Evolutionary conservation across 805 yeast genomes (phyloP).

Genomic region (Saccharomyces eubayanus): DNA sequence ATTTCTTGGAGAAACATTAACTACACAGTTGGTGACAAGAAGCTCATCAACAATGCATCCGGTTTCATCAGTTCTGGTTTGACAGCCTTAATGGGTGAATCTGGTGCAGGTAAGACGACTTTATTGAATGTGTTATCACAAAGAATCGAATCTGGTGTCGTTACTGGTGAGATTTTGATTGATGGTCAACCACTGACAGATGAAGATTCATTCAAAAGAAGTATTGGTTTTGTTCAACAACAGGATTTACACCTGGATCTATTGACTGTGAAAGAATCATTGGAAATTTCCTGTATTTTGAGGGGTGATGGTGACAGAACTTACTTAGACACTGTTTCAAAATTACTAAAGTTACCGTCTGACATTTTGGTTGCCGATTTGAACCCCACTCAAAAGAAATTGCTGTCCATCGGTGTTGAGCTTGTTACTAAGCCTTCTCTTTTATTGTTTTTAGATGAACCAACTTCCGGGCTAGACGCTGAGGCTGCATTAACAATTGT

Average conservation of each 20-base stretch:
- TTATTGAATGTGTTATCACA: slow-evolving; percentile 46
- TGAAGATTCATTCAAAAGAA: slow-evolving; percentile 40
- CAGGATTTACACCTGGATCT: slow-evolving; percentile 48
- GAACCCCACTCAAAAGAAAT: slow-evolving; percentile 48
- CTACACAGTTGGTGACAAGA: slow-evolving; percentile 39
- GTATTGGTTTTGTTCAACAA: slow-evolving; percentile 53
- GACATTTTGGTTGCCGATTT: slow-evolving; percentile 43
- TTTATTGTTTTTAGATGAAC: slow-evolving; percentile 50
- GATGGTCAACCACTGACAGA: slow-evolving; percentile 42
- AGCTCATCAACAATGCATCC: slow-evolving; percentile 38
- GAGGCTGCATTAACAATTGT: slow-evolving; percentile 54
- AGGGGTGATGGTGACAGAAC: slow-evolving; percentile 33
- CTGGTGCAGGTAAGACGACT: slow-evolving; percentile 62
- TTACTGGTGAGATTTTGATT: slow-evolving; percentile 51
- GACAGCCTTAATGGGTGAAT: slow-evolving; percentile 55
- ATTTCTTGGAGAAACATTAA: slow-evolving; percentile 57
- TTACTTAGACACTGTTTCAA: slow-evolving; percentile 33
- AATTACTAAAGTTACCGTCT: slow-evolving; percentile 36
- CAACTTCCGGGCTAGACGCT: slow-evolving; percentile 53
- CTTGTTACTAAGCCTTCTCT: slow-evolving; percentile 48
- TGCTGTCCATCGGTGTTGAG: slow-evolving; percentile 48
- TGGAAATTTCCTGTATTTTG: slow-evolving; percentile 43
- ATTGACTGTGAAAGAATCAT: slow-evolving; percentile 46
- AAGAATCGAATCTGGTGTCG: slow-evolving; percentile 46
- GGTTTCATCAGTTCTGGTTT: slow-evolving; percentile 68